These are phyloP conservation scores for Beverwykella pulmonaria DNA, from an alignment of 495 filamentous ascomycete species.

Conservation along the genomic window DNA sequence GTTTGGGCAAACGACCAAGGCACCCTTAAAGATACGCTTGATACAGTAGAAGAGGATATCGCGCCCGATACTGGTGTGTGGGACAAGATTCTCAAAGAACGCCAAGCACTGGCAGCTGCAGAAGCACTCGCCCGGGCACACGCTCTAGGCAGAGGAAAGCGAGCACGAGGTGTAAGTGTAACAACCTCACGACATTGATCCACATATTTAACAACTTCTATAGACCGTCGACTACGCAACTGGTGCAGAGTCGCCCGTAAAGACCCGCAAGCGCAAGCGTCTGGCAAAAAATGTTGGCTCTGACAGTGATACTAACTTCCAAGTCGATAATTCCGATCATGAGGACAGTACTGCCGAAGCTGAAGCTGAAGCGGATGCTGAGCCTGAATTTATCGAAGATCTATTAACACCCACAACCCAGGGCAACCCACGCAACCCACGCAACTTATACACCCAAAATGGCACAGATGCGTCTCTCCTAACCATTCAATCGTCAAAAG, in stretches of 20 bases:
- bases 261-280: constrained; percentile 44
- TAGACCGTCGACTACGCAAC: constrained; percentile 19
- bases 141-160: constrained; percentile 80
- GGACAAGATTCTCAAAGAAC: constrained; percentile 83
- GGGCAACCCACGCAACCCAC: too few species aligned
- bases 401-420: not conserved
- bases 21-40: constrained; percentile 61
- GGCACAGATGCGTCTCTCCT: constrained; percentile 6
- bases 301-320: constrained; percentile 59
- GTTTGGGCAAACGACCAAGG: constrained; percentile 87
- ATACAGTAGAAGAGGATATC: constrained; percentile 53
- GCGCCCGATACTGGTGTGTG: constrained; percentile 68
- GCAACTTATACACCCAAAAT: constrained; percentile 10
- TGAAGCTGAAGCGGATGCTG: constrained; percentile 40
- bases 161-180: constrained; percentile 58
- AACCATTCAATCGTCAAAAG: not conserved
- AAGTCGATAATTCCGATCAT: constrained; percentile 44
- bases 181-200: constrained; percentile 37
- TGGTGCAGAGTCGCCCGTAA: constrained; percentile 16
- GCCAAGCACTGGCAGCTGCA: constrained; percentile 71
- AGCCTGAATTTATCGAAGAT: constrained; percentile 26
- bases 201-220: not conserved
- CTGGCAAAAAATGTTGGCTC: constrained; percentile 37
- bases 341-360: constrained; percentile 44
- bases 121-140: constrained; percentile 67